phyloP scores from a whole-genome alignment of 2,329 filamentous ascomycete genomes.

The Laburnicola sp. region DNA sequence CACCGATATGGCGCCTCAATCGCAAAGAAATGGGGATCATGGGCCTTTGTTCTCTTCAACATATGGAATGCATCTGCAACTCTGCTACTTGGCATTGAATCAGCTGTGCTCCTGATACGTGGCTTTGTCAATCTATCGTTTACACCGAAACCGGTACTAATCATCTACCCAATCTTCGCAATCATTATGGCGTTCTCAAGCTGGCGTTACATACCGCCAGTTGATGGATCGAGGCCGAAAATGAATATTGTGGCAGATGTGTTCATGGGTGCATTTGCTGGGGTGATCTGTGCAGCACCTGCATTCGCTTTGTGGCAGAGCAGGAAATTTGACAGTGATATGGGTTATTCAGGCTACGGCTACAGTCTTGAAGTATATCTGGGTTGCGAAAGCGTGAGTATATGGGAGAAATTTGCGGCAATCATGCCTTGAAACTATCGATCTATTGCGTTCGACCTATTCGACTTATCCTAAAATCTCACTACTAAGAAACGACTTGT shows the following conservation, averaged over 20 bases:
- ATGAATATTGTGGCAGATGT: conserved; percentile 4
- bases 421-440: conserved; percentile 6
- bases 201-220: conserved; percentile 6
- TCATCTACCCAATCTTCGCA: conserved; percentile 3
- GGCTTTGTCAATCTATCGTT: background rate
- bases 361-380: background rate
- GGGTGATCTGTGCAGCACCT: conserved; percentile 7
- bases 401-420: conserved; percentile 11
- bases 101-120: background rate
- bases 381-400: background rate
- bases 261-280: conserved; percentile 14
- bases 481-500: no score
- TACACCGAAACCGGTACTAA: no score
- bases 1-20: conserved; percentile 9
- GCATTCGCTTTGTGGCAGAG: conserved; percentile 9
- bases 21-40: conserved; percentile 8
- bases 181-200: background rate
- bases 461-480: no score
- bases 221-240: conserved; percentile 3
- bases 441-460: no score
- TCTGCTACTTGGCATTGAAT: conserved; percentile 5
- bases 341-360: background rate
- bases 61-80: conserved; percentile 7
- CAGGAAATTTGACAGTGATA: background rate
- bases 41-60: conserved; percentile 15